A percentile compares a stretch with the other conserved stretches of the same genome.
Evolutionary conservation across 2,329 filamentous ascomycete genomes (phyloP).

Genomic region (Calonectria pseudoreteaudii): DNA sequence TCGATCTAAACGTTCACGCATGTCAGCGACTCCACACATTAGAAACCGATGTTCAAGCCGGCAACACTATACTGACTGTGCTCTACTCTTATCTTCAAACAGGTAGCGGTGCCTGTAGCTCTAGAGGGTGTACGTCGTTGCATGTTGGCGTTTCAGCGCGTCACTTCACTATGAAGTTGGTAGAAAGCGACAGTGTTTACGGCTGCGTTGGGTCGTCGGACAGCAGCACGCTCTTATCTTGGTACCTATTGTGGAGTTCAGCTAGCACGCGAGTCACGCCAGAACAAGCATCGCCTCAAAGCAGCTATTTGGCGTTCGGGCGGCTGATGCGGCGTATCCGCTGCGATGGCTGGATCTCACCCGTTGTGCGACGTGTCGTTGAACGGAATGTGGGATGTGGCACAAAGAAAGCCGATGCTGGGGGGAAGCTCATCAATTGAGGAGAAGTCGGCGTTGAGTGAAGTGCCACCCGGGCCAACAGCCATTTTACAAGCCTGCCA

Average conservation of each 20-base stretch:
- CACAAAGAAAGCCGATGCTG: neutral
- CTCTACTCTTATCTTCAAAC: neutral
- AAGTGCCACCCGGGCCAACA: neutral
- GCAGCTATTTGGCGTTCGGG: neutral
- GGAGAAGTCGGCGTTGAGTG: neutral
- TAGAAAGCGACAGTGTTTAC: neutral
- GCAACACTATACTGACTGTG: neutral
- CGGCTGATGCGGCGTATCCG: neutral
- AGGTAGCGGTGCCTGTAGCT: neutral
- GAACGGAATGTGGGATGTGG: neutral
- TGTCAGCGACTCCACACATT: neutral
- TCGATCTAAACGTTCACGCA: neutral
- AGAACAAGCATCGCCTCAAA: neutral
- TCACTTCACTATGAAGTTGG: neutral
- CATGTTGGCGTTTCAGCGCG: neutral
- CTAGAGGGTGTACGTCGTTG: neutral
- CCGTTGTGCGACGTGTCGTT: neutral
- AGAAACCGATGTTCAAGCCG: neutral
- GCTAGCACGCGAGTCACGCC: neutral
- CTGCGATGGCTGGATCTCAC: neutral
- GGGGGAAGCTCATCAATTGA: neutral
- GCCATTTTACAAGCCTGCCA: neutral
- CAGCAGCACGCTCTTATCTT: neutral
- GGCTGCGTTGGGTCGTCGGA: neutral
- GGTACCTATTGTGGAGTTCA: neutral